Conservation (phyloP, 108 stramenopile species). For the Cylindrotheca closterium region DNA sequence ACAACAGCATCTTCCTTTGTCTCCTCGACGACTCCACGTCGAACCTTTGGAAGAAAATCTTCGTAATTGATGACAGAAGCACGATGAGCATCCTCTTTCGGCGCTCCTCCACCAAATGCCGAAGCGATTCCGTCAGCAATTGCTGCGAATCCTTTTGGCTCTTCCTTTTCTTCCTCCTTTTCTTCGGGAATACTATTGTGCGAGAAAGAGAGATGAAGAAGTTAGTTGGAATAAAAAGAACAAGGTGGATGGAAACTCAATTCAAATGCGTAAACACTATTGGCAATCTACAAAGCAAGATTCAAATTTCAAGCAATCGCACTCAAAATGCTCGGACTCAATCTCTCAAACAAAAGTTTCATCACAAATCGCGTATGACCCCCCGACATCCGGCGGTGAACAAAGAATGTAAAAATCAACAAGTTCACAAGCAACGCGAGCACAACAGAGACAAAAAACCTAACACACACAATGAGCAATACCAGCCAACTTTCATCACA, state of each 20-base stretch:
- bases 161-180: conserved; percentile 17
- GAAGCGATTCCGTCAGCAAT: conserved; percentile 30
- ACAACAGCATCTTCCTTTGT: conserved; percentile 66
- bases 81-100: conserved; percentile 13
- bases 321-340: not conserved
- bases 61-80: conserved; percentile 13
- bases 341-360: too few relatives aligned
- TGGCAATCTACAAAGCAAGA: not conserved
- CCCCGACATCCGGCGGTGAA: conserved; percentile 18
- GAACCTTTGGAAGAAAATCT: conserved; percentile 75
- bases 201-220: not conserved
- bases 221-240: not conserved
- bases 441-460: conserved; percentile 22
- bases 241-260: not conserved
- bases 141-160: conserved; percentile 30
- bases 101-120: conserved; percentile 22
- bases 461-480: conserved; percentile 9
- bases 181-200: conserved; percentile 24
- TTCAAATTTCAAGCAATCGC: not conserved
- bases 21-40: conserved; percentile 60
- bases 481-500: not conserved
- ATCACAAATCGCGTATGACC: too few relatives aligned
- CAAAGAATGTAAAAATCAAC: conserved; percentile 15
- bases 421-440: conserved; percentile 17
- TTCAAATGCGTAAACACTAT: not conserved